Evolutionary conservation across 176 grass and related monocot genomes (phyloP), one percentile per base, ranked within the genome.

Genomic region (Oryza nivara): DNA sequence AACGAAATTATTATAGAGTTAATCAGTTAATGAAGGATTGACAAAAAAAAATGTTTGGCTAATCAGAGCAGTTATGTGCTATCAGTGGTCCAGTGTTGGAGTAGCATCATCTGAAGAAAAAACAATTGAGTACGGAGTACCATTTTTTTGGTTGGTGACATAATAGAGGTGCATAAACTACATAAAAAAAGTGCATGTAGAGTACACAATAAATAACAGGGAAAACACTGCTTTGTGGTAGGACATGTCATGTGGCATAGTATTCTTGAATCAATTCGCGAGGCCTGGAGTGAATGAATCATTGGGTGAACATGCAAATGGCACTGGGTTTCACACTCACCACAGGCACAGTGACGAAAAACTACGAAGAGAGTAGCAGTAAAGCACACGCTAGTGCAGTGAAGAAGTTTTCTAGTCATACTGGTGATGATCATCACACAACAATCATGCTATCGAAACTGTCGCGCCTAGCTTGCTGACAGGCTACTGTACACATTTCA

Each of bases 401-500:
- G 49, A 76, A 13, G 48, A 76, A 22, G 32, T 58, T 58, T 58
- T 60, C 74, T 23, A 10, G 58, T 9, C 30, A 58, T 22, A 60
- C 28, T 20, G 35, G 47, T n/a, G 28, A 75, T 56, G 7, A 58
- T 10, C 49, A 6, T 5, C 49, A 6, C 74, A n/a, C 56, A 30
- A 14, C 22, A 1, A 43, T 61, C 69, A 56, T 30, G 16, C 16
- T 0, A 56, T 74, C 46, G 58, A 52, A 52, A 32, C 8, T n/a
- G 58, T 56, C 54, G 45, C 25, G 52, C 9, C 64, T 32, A 45
- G 10, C 20, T 52, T 35, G 16, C 45, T 61, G 22, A 51, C 3
- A 74, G 70, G 8, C 32, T 38, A 70, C 14, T 65, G 11, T 32
- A 74, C 77, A 86, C 13, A 76, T 71, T 76, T 47, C 73, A 75